Percentiles rank a stretch among this genome's conserved stretches.
Evolutionary conservation across 169 alveolate genomes (phyloP).

Genomic region (Cryptosporidium sp.): DNA sequence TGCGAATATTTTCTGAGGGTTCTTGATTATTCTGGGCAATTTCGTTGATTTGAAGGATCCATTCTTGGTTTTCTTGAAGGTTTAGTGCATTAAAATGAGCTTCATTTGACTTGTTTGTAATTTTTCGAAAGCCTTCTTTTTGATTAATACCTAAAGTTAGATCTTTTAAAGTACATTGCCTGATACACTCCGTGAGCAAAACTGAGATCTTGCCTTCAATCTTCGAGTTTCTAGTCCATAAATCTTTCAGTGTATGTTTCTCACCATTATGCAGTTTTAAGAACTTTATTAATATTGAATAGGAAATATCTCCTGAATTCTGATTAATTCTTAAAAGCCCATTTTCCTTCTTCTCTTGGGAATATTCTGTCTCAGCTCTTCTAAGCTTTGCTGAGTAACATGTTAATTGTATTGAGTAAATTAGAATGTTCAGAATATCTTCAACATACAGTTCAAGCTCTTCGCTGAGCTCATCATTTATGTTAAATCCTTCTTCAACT

Average conservation of each 20-base stretch:
- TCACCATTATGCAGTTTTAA: constrained; percentile 48
- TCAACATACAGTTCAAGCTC: constrained; percentile 41
- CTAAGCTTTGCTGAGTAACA: constrained; percentile 51
- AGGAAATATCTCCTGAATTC: constrained; percentile 2
- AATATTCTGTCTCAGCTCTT: background rate
- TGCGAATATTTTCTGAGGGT: background rate
- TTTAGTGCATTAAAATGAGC: background rate
- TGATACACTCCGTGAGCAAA: constrained; percentile 48
- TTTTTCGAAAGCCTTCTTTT: background rate
- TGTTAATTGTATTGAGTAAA: constrained; percentile 38
- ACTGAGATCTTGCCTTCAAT: constrained; percentile 40
- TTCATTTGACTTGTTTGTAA: background rate
- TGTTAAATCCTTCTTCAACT: background rate
- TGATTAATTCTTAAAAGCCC: no score
- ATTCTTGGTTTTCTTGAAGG: background rate
- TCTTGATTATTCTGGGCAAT: background rate
- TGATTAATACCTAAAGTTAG: background rate
- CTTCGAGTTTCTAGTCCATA: constrained; percentile 39
- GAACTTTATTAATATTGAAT: constrained; percentile 30
- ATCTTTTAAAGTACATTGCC: constrained; percentile 52
- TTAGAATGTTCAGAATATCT: constrained; percentile 41
- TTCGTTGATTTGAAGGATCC: constrained; percentile 3
- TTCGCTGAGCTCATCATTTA: constrained; percentile 5
- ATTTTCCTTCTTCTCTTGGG: background rate
- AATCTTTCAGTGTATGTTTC: constrained; percentile 34